These are phyloP conservation scores for Bombardia bombarda DNA, from an alignment of 495 filamentous ascomycete species.

Conservation along the genomic window DNA sequence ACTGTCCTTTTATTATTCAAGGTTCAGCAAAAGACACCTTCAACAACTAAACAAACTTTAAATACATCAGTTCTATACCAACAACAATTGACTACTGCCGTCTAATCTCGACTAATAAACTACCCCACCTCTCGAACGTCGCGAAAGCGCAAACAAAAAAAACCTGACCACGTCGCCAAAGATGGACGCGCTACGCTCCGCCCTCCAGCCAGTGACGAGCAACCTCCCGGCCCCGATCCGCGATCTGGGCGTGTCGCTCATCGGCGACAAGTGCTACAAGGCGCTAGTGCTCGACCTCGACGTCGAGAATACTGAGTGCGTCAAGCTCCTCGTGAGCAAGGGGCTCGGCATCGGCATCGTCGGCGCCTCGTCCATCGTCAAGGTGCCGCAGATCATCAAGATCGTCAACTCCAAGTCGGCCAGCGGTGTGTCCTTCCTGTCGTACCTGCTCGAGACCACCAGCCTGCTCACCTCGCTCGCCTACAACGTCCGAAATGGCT, in stretches of 20 bases:
- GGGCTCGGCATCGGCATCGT: constrained; percentile 89
- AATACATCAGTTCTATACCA: no score
- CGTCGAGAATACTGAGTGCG: constrained; percentile 60
- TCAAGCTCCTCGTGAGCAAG: constrained; percentile 84
- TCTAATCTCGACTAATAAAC: no score
- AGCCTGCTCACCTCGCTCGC: constrained; percentile 77
- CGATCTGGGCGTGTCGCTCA: constrained; percentile 65
- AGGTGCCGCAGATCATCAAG: constrained; percentile 93
- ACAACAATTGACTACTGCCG: no score
- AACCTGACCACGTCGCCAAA: neutral
- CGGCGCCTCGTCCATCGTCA: constrained; percentile 78
- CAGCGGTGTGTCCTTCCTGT: constrained; percentile 76
- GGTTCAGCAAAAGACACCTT: no score
- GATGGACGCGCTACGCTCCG: constrained; percentile 52
- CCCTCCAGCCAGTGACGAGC: constrained; percentile 69
- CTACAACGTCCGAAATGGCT: constrained; percentile 82
- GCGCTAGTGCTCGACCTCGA: constrained; percentile 74
- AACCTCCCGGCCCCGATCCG: constrained; percentile 71
- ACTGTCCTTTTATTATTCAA: no score
- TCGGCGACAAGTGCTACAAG: constrained; percentile 79
- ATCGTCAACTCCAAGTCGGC: constrained; percentile 71
- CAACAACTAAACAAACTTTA: no score
- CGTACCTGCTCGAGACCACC: constrained; percentile 83
- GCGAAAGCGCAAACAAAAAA: neutral
- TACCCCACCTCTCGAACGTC: no score